Evolutionary conservation across 305 asterid species (phyloP), one percentile per base, ranked within the genome.

Genomic region (Fraxinus floribunda): DNA sequence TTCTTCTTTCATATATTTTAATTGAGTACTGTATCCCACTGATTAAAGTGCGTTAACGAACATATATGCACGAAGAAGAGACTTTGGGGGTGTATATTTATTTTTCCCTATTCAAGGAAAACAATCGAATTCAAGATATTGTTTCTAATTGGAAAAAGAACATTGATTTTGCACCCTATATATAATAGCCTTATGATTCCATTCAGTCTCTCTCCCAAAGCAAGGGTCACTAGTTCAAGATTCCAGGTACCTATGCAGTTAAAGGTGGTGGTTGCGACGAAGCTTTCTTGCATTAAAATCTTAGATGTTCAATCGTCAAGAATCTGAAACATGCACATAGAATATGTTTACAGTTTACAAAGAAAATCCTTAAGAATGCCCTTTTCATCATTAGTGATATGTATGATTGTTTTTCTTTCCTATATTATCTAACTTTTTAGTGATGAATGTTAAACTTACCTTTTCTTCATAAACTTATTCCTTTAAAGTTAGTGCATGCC

Each of bases 171-270:
- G 83, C 84, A 57, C 82, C 85, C 76, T 79, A 11, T 68, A 68
- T 68, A 68, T 26, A 10, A 9, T 64, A 62, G 80, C 83, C 18
- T 34, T 35, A 41, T n/a, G 22, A 79, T 38, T 86, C 62, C 72
- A 78, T 62, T 75, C 76, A 62, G 78, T 71, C 64, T 57, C 86
- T 46, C 1, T 46, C 84, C 64, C 86, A 86, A 85, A 88, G 87
- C 82, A 83, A 85, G 84, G 18, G 87, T 84, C 79, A 79, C 79
- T 26, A 77, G 78, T 68, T 73, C 80, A 79, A 85, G 89, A 84
- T 85, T 84, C 87, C 82, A 35, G 20, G 77, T 16, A 81, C 60
- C 76, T 2, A 35, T 6, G 66, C 34, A 77, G 62, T 9, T 26
- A 39, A 78, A 84, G 81, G 79, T 84, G 55, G 82, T 57, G 9